Percentiles rank a stretch among this genome's conserved stretches.
These are phyloP conservation scores for Tulasnella sp. DNA, from an alignment of 768 basidiomycete genomes.

Conservation along the genomic window DNA sequence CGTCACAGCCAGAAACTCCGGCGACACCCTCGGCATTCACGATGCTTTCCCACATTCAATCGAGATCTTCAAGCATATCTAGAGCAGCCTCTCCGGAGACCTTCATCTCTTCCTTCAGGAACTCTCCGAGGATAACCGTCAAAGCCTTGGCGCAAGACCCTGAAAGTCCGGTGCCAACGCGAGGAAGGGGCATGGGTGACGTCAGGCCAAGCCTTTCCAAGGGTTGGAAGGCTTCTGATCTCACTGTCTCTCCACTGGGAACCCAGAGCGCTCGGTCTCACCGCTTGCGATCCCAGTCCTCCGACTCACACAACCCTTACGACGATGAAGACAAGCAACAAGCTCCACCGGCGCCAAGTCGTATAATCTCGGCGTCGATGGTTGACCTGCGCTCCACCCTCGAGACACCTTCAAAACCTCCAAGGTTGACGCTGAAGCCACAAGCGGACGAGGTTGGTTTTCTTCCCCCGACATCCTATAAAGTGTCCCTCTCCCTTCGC, in stretches of 20 bases:
- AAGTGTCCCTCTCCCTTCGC: background rate
- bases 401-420: background rate
- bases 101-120: background rate
- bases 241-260: background rate
- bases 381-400: background rate
- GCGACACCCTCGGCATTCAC: background rate
- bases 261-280: background rate
- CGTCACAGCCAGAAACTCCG: background rate
- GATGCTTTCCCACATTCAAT: slow-evolving; percentile 1
- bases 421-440: background rate
- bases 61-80: background rate
- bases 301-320: background rate
- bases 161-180: background rate
- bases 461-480: background rate
- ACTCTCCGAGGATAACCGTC: background rate
- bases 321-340: background rate
- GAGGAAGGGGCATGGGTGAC: background rate
- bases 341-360: background rate
- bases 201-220: background rate
- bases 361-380: background rate
- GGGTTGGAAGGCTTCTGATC: background rate
- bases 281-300: background rate
- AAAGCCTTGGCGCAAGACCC: background rate
- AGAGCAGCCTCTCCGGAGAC: slow-evolving; percentile 1
- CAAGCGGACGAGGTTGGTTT: slow-evolving; percentile 1